Percentiles rank a stretch among this genome's conserved stretches.
phyloP scores from a whole-genome alignment of 2,329 filamentous ascomycete species.

The Colletotrichum navitas region DNA sequence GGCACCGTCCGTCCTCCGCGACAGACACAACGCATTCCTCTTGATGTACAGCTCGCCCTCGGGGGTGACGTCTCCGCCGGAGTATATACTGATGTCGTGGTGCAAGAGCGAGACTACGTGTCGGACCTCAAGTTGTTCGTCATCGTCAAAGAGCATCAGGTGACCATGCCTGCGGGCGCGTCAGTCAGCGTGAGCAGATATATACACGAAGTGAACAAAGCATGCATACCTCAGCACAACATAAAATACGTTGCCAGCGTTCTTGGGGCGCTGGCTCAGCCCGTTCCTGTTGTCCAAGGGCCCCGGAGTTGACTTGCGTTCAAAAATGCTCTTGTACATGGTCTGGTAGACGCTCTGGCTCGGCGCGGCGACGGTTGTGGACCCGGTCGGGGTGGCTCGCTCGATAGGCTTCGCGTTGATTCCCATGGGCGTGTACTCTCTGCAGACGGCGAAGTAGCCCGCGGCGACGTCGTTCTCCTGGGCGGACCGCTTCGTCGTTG shows the following conservation, averaged over 20 bases:
- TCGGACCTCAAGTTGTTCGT: constrained; percentile 93
- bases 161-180: constrained; percentile 82
- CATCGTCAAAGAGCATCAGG: constrained; percentile 96
- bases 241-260: constrained; percentile 90
- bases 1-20: constrained; percentile 69
- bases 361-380: constrained; percentile 78
- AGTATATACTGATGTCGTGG: constrained; percentile 87
- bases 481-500: constrained; percentile 59
- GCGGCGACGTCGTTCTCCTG: constrained; percentile 84
- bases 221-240: constrained; percentile 81
- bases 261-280: constrained; percentile 68
- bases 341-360: constrained; percentile 97
- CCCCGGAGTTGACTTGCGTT: constrained; percentile 71
- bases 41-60: constrained; percentile 98
- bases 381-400: constrained; percentile 82
- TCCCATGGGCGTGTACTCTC: constrained; percentile 91
- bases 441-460: constrained; percentile 94
- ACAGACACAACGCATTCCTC: constrained; percentile 86
- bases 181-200: constrained; percentile 27
- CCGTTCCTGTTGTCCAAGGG: constrained; percentile 63
- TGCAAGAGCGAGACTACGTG: constrained; percentile 95
- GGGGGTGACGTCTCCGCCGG: constrained; percentile 80
- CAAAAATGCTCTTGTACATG: constrained; percentile 97
- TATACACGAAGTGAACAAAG: constrained; percentile 12
- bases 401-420: constrained; percentile 95